Percentiles rank a stretch among this genome's conserved stretches.
Evolutionary conservation across 2,329 filamentous ascomycete species (phyloP).

Genomic region (Colletotrichum caudatum): DNA sequence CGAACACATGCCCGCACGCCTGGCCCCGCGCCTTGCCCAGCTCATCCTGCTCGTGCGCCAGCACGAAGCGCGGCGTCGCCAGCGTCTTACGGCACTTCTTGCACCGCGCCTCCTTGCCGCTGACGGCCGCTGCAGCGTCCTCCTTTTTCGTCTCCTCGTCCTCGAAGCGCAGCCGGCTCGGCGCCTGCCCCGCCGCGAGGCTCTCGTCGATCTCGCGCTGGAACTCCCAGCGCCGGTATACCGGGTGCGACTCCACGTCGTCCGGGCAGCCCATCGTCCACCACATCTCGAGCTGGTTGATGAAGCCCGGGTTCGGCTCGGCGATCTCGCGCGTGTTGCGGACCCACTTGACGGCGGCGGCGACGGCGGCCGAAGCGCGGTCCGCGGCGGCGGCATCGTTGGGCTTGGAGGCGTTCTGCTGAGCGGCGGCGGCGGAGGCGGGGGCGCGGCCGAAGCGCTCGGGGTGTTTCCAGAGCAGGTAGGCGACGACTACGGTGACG

Average conservation of each 20-base stretch:
- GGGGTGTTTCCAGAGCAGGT: constrained; percentile 78
- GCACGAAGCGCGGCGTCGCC: constrained; percentile 70
- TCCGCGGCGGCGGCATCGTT: constrained; percentile 47
- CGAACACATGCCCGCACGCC: constrained; percentile 85
- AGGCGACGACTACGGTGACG: constrained; percentile 85
- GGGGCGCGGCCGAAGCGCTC: constrained; percentile 60
- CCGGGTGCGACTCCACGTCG: constrained; percentile 72
- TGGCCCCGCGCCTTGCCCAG: constrained; percentile 28
- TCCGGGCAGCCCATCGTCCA: constrained; percentile 86
- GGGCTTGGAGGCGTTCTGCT: constrained; percentile 37
- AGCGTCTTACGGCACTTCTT: constrained; percentile 86
- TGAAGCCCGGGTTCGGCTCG: constrained; percentile 93
- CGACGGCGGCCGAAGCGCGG: constrained; percentile 62
- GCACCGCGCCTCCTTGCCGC: constrained; percentile 77
- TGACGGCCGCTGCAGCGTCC: constrained; percentile 37
- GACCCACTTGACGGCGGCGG: constrained; percentile 75
- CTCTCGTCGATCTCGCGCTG: constrained; percentile 66
- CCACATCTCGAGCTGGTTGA: constrained; percentile 88
- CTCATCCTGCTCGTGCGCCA: constrained; percentile 66
- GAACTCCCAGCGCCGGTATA: constrained; percentile 81
- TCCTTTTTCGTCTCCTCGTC: constrained; percentile 67
- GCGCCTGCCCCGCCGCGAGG: constrained; percentile 81
- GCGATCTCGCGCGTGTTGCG: constrained; percentile 79
- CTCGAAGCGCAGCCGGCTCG: constrained; percentile 85
- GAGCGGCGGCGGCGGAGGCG: constrained; percentile 54